A percentile compares a stretch with the other conserved stretches of the same genome.
Evolutionary conservation across 148 eudicot species (phyloP).

Genomic region (Tetragonia tetragonoides): DNA sequence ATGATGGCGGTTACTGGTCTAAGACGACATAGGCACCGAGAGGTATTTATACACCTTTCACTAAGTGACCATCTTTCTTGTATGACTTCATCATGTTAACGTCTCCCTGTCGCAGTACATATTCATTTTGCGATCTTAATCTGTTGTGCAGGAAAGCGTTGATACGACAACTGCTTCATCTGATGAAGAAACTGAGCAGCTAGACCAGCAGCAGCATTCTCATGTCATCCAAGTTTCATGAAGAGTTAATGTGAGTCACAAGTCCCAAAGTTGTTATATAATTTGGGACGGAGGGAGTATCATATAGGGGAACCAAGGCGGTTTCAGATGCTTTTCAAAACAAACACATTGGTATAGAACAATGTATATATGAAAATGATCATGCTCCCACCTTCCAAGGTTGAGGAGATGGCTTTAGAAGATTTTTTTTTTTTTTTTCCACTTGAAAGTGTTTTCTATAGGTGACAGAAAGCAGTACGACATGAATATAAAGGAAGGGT

Average conservation of each 20-base stretch:
- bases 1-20: conserved; percentile 32
- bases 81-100: no score
- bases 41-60: conserved; percentile 7
- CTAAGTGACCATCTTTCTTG: neutral
- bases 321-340: neutral
- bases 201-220: conserved; percentile 10
- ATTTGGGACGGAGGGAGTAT: no score
- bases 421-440: neutral
- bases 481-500: neutral
- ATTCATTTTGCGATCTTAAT: no score
- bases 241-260: neutral
- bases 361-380: neutral
- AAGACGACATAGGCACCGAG: conserved; percentile 29
- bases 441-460: neutral
- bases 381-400: conserved; percentile 34
- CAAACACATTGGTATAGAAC: neutral
- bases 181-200: conserved; percentile 24
- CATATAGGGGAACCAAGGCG: neutral
- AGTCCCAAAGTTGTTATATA: no score
- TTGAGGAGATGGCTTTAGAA: conserved; percentile 33
- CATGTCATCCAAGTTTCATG: conserved; percentile 30
- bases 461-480: conserved; percentile 4
- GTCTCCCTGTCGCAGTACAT: neutral
- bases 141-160: neutral
- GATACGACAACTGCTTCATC: conserved; percentile 8